phyloP scores from a whole-genome alignment of 495 filamentous ascomycete species.

The Annulohypoxylon maeteangense region DNA sequence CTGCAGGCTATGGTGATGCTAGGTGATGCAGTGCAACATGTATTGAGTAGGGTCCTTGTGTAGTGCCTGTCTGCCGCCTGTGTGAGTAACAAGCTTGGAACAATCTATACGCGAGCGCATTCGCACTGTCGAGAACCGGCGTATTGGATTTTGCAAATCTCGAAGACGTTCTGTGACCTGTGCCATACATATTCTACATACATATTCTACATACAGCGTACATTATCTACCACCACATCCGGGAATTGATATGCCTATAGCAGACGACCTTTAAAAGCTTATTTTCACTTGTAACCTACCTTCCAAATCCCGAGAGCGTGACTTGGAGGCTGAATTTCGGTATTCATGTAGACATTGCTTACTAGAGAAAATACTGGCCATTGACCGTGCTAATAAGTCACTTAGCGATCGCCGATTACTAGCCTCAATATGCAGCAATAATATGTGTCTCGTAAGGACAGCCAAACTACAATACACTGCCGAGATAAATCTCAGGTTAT shows the following conservation, averaged over 20 bases:
- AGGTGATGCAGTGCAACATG: constrained; percentile 36
- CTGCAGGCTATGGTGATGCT: constrained; percentile 31
- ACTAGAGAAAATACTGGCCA: constrained; percentile 28
- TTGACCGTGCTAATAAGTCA: constrained; percentile 16
- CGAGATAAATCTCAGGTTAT: constrained; percentile 14
- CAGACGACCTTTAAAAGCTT: constrained; percentile 32
- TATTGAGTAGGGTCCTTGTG: constrained; percentile 24
- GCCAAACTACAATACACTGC: background rate
- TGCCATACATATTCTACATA: constrained; percentile 12
- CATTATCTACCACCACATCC: constrained; percentile 13
- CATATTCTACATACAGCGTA: background rate
- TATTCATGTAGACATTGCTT: constrained; percentile 30
- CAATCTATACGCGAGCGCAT: background rate
- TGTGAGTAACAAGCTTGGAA: constrained; percentile 7
- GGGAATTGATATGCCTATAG: constrained; percentile 33
- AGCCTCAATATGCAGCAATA: constrained; percentile 34
- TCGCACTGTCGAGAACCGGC: constrained; percentile 38
- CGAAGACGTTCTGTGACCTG: constrained; percentile 20
- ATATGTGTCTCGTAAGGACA: constrained; percentile 26
- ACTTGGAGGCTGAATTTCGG: constrained; percentile 8
- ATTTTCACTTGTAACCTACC: constrained; percentile 23
- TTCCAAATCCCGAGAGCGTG: constrained; percentile 32
- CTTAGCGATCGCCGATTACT: constrained; percentile 40
- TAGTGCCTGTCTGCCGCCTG: background rate
- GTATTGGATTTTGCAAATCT: constrained; percentile 24